Conservation (phyloP, 495 filamentous ascomycete species). For the Tuber magnatum region DNA sequence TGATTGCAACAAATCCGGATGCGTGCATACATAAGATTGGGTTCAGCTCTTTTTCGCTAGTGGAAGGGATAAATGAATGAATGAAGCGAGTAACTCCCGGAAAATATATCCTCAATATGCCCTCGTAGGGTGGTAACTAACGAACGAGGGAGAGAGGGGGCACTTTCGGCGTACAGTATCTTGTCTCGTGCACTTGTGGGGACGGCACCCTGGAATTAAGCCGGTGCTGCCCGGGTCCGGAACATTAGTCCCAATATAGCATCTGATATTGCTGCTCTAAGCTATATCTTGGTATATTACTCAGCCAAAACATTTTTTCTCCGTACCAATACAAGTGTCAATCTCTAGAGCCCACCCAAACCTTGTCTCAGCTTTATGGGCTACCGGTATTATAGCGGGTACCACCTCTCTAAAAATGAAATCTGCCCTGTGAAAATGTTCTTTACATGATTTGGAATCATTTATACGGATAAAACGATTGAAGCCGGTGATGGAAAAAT, state of each 20-base stretch:
- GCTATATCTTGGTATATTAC: background rate
- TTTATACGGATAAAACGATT: background rate
- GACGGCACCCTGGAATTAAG: background rate
- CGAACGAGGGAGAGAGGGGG: no score
- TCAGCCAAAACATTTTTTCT: background rate
- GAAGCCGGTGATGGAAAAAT: background rate
- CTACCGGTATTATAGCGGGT: background rate
- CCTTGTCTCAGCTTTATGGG: background rate
- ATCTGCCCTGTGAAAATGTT: background rate
- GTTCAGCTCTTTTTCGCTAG: no score
- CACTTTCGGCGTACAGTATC: no score
- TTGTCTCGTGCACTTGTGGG: no score
- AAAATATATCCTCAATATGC: no score
- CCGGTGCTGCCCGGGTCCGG: background rate
- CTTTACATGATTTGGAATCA: background rate
- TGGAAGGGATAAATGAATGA: no score
- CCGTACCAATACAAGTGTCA: background rate
- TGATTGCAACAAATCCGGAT: background rate
- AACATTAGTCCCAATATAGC: background rate
- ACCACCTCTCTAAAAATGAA: background rate
- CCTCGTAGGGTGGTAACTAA: no score
- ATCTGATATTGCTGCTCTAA: background rate
- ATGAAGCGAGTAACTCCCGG: no score
- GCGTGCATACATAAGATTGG: background rate
- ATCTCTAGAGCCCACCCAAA: background rate